phyloP scores from a whole-genome alignment of 257 asterid species.

The Rauvolfia tetraphylla region DNA sequence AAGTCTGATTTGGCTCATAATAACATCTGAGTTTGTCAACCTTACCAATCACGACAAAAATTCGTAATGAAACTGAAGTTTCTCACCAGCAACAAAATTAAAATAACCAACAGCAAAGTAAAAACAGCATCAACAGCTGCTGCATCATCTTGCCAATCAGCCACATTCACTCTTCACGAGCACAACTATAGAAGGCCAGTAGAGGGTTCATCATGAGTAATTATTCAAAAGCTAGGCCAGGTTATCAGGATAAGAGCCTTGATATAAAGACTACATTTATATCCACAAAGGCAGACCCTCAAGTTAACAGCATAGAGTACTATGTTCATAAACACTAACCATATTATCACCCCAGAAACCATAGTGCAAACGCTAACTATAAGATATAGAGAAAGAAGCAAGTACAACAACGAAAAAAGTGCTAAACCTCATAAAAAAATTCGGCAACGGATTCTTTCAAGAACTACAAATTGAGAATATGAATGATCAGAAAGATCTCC shows the following conservation, averaged over 20 bases:
- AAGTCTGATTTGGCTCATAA: constrained; percentile 23
- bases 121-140: constrained; percentile 40
- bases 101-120: constrained; percentile 29
- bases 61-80: constrained; percentile 28
- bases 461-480: constrained; percentile 39
- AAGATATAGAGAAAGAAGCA: constrained; percentile 22
- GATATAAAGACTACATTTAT: not conserved
- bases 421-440: constrained; percentile 47
- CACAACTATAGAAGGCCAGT: constrained; percentile 70
- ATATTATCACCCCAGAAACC: constrained; percentile 18
- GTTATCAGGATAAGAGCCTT: constrained; percentile 17
- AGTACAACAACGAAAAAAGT: constrained; percentile 41
- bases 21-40: constrained; percentile 26
- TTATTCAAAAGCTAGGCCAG: constrained; percentile 13
- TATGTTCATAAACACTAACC: not conserved
- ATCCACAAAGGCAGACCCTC: not conserved
- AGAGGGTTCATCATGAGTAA: constrained; percentile 45
- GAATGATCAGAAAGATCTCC: constrained; percentile 27
- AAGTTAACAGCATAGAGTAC: not conserved
- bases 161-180: constrained; percentile 53
- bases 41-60: constrained; percentile 48
- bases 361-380: constrained; percentile 26
- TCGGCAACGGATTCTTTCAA: constrained; percentile 34
- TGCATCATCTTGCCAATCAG: constrained; percentile 38
- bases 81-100: constrained; percentile 31